A percentile compares a stretch with the other conserved stretches of the same genome.
phyloP scores from a whole-genome alignment of 441 rosid genomes.

The Kokia cookei region DNA sequence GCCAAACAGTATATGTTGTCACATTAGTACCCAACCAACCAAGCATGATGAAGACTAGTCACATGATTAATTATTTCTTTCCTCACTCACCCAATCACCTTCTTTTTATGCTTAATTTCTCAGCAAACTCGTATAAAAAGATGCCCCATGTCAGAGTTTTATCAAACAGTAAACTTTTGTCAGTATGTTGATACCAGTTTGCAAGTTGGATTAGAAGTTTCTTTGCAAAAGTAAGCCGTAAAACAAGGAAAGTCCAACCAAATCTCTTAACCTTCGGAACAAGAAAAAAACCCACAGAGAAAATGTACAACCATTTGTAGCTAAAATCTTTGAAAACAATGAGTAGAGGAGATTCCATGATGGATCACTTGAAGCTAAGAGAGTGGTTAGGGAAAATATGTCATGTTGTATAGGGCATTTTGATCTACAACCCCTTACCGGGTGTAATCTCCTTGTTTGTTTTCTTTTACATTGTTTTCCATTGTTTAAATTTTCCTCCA shows the following conservation, averaged over 20 bases:
- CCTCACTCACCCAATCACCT: neutral
- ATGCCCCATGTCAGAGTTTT: conserved; percentile 3
- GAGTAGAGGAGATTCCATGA: conserved; percentile 18
- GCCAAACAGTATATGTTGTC: neutral
- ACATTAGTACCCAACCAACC: conserved; percentile 4
- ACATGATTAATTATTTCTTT: neutral
- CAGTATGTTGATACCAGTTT: conserved; percentile 3
- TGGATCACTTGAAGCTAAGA: conserved; percentile 24
- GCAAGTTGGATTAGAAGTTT: conserved; percentile 21
- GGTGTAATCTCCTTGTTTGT: conserved; percentile 25
- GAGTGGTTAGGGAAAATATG: conserved; percentile 22
- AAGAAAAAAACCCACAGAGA: neutral
- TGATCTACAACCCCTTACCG: conserved; percentile 4
- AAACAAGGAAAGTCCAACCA: conserved; percentile 7
- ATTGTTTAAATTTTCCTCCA: neutral
- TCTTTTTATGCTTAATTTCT: neutral
- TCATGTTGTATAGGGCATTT: neutral
- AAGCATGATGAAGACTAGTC: conserved; percentile 6
- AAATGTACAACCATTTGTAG: conserved; percentile 12
- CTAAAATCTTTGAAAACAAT: conserved; percentile 6
- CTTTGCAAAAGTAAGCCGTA: conserved; percentile 13
- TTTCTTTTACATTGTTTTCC: conserved; percentile 6
- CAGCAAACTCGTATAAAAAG: neutral
- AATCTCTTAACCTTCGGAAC: neutral
- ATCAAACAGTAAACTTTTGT: conserved; percentile 5